Conservation (phyloP, 2,329 filamentous ascomycete genomes). For the Capronia americana region DNA sequence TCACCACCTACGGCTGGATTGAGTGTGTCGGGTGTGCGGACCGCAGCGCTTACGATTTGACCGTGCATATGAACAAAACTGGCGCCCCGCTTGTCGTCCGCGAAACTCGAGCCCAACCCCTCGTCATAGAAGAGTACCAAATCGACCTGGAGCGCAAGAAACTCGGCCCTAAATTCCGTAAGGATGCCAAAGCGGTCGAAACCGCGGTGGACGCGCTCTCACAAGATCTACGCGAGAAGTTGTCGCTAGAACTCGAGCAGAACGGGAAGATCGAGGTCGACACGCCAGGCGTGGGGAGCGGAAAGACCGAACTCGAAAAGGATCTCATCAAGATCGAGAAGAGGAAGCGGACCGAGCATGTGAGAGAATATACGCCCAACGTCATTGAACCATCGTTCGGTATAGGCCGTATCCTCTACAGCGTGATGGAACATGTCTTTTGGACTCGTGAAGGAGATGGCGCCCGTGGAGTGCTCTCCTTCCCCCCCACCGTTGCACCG, state of each 20-base stretch:
- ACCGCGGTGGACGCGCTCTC: slow-evolving; percentile 74
- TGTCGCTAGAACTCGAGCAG: slow-evolving; percentile 74
- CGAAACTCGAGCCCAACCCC: slow-evolving; percentile 78
- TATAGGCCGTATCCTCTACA: slow-evolving; percentile 93
- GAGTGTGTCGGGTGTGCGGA: slow-evolving; percentile 98
- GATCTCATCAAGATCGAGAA: slow-evolving; percentile 85
- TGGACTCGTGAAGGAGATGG: slow-evolving; percentile 88
- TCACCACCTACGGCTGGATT: slow-evolving; percentile 94
- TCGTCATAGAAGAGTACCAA: slow-evolving; percentile 83
- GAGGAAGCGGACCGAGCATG: slow-evolving; percentile 79
- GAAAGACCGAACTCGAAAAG: slow-evolving; percentile 78
- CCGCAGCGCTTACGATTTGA: slow-evolving; percentile 91
- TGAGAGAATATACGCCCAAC: slow-evolving; percentile 90
- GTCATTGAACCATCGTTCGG: slow-evolving; percentile 98
- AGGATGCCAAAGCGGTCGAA: slow-evolving; percentile 86
- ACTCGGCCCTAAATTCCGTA: slow-evolving; percentile 94
- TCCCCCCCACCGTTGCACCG: slow-evolving; percentile 80
- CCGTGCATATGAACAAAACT: slow-evolving; percentile 91
- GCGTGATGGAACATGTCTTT: slow-evolving; percentile 91
- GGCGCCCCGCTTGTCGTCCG: slow-evolving; percentile 84
- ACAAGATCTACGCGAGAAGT: slow-evolving; percentile 80
- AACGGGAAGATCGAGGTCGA: slow-evolving; percentile 78
- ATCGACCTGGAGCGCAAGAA: slow-evolving; percentile 92
- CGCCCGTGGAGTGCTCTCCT: slow-evolving; percentile 80
- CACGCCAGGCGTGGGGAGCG: slow-evolving; percentile 69